Base-by-base conservation (phyloP, 75 land plant genomes). In the Sequoia sempervirens region DNA sequence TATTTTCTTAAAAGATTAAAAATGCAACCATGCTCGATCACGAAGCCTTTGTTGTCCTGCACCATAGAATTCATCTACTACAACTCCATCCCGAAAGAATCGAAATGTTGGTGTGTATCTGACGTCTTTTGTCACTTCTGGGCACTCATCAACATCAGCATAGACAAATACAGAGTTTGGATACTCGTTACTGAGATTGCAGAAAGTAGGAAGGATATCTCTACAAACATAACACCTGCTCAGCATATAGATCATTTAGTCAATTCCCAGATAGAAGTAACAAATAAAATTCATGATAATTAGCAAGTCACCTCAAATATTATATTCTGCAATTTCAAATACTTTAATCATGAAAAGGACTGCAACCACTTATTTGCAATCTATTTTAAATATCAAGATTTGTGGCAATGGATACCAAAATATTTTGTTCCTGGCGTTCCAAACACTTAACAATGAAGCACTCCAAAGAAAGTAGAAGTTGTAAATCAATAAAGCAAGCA, bases 71-170 rank as follows among this genome's bases (percentile, higher is more conserved):
- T 95, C 99, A 88, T 97, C 99, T 45, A 95, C 99, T 84, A 85
- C 88, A 37, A 94, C 99, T 43, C 96, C 98, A 38, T 90, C 91
- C 8, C 97, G 74, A 79, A 86, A 95, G 85, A 97, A 95, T 40
- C 91, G 95, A 82, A 95, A 97, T 23, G 99, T 97, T 5, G 98
- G 99, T 5, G 99, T 97, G 90, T 94, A 95, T 1, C 95, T 92
- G 41, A 95, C 91, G 58, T 91, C 89, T 78, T 87, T 91, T 58
- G 98, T 95, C 20, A 93, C 91, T 43, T 92, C 95, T 17, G 93
- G 94, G 86, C 99, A 97, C 79, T 94, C 94, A 83, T 97, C 99
- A 85, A 97, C 94, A 81, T 97, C 99, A 36, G 96, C 90, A 83
- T 95, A 97, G 15, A 97, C 84, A 75, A 97, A 97, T 2, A 90